Evolutionary conservation across 192 early-diverging fungal species (phyloP).

Genomic region (Phlyctochytrium bullatum): DNA sequence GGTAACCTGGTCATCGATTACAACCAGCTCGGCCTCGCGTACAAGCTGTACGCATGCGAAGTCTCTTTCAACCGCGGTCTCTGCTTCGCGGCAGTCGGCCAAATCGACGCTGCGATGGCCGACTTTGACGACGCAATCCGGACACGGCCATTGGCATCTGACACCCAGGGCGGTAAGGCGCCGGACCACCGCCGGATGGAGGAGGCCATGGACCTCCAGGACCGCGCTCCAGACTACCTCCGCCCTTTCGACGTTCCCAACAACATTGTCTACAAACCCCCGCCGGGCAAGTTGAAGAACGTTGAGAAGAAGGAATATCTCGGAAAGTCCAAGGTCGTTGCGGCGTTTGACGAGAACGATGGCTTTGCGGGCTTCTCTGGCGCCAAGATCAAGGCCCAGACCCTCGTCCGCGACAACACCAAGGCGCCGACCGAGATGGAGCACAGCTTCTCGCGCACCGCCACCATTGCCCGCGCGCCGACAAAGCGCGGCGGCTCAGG

Average conservation of each 20-base stretch:
- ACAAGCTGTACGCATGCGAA: conserved; percentile 86
- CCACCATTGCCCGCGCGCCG: neutral
- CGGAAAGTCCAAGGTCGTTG: conserved; percentile 81
- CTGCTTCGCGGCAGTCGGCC: conserved; percentile 71
- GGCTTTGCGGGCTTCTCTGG: conserved; percentile 66
- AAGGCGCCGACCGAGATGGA: conserved; percentile 9
- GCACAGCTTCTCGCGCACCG: conserved; percentile 1
- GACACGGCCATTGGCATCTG: conserved; percentile 3
- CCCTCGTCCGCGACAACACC: neutral
- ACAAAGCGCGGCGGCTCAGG: neutral
- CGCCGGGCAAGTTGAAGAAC: conserved; percentile 83
- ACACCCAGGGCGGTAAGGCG: conserved; percentile 4
- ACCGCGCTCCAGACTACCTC: conserved; percentile 32
- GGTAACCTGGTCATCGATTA: conserved; percentile 93
- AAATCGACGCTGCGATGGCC: conserved; percentile 63
- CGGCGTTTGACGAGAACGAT: conserved; percentile 63
- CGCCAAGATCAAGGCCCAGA: conserved; percentile 38
- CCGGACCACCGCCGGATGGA: conserved; percentile 37
- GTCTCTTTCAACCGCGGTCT: conserved; percentile 89
- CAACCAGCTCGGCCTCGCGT: conserved; percentile 87
- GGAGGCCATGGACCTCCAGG: conserved; percentile 40
- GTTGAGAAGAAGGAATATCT: conserved; percentile 74
- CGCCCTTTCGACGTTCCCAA: conserved; percentile 60
- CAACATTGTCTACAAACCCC: conserved; percentile 76
- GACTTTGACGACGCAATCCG: conserved; percentile 70